These are phyloP conservation scores for Fusarium continuum DNA, from an alignment of 2,329 filamentous ascomycete species.

Conservation along the genomic window DNA sequence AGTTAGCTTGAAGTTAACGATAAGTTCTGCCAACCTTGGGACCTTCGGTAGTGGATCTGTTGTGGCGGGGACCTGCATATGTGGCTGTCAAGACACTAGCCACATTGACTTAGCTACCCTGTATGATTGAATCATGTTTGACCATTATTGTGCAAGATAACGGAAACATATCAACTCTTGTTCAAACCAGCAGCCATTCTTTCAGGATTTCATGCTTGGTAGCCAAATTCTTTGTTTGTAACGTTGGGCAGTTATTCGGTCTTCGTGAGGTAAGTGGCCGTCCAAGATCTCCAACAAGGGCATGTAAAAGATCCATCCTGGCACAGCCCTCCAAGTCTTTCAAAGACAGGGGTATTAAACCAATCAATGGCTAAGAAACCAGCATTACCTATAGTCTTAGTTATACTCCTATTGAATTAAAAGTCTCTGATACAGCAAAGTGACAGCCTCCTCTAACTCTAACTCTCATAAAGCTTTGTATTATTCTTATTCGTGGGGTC, in stretches of 20 bases:
- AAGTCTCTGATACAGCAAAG: too few species aligned
- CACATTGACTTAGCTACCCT: slow-evolving; percentile 16
- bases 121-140: background rate
- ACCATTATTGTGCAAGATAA: background rate
- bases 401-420: too few species aligned
- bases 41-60: slow-evolving; percentile 39
- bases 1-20: slow-evolving; percentile 35
- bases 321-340: too few species aligned
- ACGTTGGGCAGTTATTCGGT: background rate
- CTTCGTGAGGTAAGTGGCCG: background rate
- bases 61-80: slow-evolving; percentile 33
- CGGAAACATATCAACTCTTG: background rate
- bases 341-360: too few species aligned
- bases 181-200: background rate
- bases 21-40: slow-evolving; percentile 39
- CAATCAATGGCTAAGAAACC: too few species aligned
- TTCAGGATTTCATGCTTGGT: background rate
- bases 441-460: too few species aligned
- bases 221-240: background rate
- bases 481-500: too few species aligned
- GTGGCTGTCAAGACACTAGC: slow-evolving; percentile 26
- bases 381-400: too few species aligned
- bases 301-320: background rate
- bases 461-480: too few species aligned
- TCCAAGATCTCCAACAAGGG: background rate